These are phyloP conservation scores for Lablab purpureus DNA, from an alignment of 306 rosid species.

Conservation along the genomic window DNA sequence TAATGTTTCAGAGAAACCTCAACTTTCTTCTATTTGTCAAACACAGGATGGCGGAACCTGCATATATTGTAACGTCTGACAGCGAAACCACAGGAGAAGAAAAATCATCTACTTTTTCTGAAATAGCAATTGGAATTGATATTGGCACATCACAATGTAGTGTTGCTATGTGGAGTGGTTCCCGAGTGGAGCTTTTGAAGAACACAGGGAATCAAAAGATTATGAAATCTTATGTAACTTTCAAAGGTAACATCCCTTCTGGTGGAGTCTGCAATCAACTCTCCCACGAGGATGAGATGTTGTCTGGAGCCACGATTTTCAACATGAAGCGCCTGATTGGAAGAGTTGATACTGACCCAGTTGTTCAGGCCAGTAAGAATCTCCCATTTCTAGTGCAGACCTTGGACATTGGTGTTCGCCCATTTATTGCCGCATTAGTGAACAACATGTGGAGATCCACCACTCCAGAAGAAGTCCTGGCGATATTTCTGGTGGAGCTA, in stretches of 20 bases:
- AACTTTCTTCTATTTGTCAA: slow-evolving; percentile 26
- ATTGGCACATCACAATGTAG: slow-evolving; percentile 92
- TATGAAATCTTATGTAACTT: slow-evolving; percentile 81
- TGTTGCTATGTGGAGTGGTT: slow-evolving; percentile 89
- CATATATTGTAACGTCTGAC: slow-evolving; percentile 85
- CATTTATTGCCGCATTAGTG: slow-evolving; percentile 79
- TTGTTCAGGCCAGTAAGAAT: slow-evolving; percentile 70
- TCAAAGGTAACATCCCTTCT: slow-evolving; percentile 71
- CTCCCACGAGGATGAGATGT: slow-evolving; percentile 65
- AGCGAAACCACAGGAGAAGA: slow-evolving; percentile 83
- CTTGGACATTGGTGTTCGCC: slow-evolving; percentile 83
- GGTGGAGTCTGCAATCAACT: slow-evolving; percentile 66
- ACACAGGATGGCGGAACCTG: slow-evolving; percentile 85
- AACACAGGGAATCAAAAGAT: slow-evolving; percentile 77
- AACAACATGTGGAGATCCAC: slow-evolving; percentile 84
- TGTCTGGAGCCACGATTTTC: slow-evolving; percentile 83
- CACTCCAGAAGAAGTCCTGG: slow-evolving; percentile 83
- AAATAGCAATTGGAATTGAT: slow-evolving; percentile 82
- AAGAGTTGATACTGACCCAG: slow-evolving; percentile 88
- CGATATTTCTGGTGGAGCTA: slow-evolving; percentile 72
- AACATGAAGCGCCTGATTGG: slow-evolving; percentile 92
- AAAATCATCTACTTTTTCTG: slow-evolving; percentile 61
- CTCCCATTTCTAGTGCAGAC: slow-evolving; percentile 94
- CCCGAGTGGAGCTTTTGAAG: slow-evolving; percentile 76
- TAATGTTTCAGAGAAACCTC: background rate